phyloP scores from a whole-genome alignment of 768 basidiomycete genomes.

The Calocera cornea region DNA sequence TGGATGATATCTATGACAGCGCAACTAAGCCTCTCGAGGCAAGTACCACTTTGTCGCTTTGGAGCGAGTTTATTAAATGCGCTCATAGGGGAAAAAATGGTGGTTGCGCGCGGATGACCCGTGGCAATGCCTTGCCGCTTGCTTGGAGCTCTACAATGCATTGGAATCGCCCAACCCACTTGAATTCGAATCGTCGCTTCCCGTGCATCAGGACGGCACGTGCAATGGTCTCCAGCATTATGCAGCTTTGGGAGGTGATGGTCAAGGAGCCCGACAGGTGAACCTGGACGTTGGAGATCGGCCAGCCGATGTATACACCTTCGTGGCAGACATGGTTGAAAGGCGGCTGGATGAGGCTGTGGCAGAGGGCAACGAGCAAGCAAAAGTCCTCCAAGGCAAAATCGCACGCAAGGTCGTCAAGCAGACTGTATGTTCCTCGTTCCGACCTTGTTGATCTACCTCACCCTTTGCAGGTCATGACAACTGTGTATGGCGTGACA shows the following conservation, averaged over 20 bases:
- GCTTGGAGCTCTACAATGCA: slow-evolving; percentile 75
- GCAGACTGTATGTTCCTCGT: slow-evolving; percentile 58
- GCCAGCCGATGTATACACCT: slow-evolving; percentile 91
- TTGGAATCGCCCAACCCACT: slow-evolving; percentile 53
- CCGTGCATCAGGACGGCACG: slow-evolving; percentile 94
- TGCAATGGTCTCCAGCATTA: slow-evolving; percentile 99
- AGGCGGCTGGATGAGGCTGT: slow-evolving; percentile 44
- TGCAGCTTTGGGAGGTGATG: slow-evolving; percentile 90
- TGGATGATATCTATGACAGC: slow-evolving; percentile 70
- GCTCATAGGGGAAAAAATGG: slow-evolving; percentile 56
- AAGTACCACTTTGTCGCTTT: slow-evolving; percentile 17
- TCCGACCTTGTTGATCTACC: neutral
- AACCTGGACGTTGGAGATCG: slow-evolving; percentile 73
- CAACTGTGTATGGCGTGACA: slow-evolving; percentile 96
- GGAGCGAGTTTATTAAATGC: neutral
- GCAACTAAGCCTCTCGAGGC: slow-evolving; percentile 69
- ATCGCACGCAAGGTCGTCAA: slow-evolving; percentile 91
- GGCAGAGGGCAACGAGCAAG: slow-evolving; percentile 38
- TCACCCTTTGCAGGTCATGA: slow-evolving; percentile 61
- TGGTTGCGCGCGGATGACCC: slow-evolving; percentile 89
- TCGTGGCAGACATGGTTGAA: slow-evolving; percentile 79
- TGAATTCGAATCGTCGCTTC: slow-evolving; percentile 51
- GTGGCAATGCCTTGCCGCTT: slow-evolving; percentile 92
- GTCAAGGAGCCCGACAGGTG: slow-evolving; percentile 77
- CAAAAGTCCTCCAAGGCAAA: slow-evolving; percentile 55